These are phyloP conservation scores for Beauveria varroae DNA, from an alignment of 2,329 filamentous ascomycete genomes.

Conservation along the genomic window DNA sequence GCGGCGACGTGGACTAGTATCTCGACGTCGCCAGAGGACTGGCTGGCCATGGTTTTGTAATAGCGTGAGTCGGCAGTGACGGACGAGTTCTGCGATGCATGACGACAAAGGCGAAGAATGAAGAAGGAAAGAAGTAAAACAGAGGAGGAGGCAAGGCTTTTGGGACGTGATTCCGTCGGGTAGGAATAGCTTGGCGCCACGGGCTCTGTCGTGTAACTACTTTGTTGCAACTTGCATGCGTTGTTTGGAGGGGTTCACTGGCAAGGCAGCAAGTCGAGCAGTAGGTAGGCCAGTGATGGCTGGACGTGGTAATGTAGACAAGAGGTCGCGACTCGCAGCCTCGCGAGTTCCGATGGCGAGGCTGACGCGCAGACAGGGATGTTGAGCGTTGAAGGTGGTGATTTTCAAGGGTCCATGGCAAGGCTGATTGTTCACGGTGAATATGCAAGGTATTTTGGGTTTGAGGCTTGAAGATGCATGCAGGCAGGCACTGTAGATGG, in stretches of 20 bases:
- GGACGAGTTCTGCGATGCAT: slow-evolving; percentile 16
- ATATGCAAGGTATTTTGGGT: not conserved
- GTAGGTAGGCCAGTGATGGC: not conserved
- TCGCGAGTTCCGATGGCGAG: not conserved
- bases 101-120: slow-evolving; percentile 11
- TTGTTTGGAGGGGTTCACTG: not conserved
- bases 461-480: not conserved
- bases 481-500: not conserved
- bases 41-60: slow-evolving; percentile 19
- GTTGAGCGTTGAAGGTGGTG: not conserved
- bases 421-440: slow-evolving; percentile 1
- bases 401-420: not conserved
- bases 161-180: not conserved
- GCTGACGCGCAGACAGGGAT: slow-evolving; percentile 5
- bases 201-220: not conserved
- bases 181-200: not conserved
- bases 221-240: not conserved
- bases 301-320: not conserved
- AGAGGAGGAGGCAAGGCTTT: not conserved
- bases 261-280: not conserved
- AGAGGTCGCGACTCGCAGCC: not conserved
- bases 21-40: slow-evolving; percentile 31
- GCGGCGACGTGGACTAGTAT: slow-evolving; percentile 50
- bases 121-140: not conserved
- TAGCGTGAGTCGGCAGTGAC: not conserved